phyloP scores from a whole-genome alignment of 2,329 filamentous ascomycete species.

The Fusarium floridanum region DNA sequence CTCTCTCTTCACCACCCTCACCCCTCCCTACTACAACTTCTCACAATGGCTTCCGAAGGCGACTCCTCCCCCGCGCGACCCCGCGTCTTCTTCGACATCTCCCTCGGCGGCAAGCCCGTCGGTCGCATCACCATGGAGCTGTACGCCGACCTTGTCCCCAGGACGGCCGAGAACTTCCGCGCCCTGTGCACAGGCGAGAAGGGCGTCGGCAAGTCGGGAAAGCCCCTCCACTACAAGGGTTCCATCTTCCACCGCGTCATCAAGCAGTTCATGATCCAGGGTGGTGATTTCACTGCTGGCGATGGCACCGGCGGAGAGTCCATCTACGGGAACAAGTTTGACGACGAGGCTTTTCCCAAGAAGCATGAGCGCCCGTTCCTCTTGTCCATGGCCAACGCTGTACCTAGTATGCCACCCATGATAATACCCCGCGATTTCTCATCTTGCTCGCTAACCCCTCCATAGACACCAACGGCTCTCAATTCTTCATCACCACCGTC shows the following conservation, averaged over 20 bases:
- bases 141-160: slow-evolving; percentile 82
- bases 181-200: slow-evolving; percentile 96
- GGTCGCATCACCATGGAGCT: slow-evolving; percentile 92
- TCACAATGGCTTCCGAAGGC: slow-evolving; percentile 58
- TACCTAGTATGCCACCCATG: slow-evolving; percentile 73
- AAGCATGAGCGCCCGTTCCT: slow-evolving; percentile 96
- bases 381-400: slow-evolving; percentile 97
- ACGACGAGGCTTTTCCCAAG: slow-evolving; percentile 93
- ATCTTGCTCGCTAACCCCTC: slow-evolving; percentile 5
- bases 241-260: slow-evolving; percentile 96
- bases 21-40: background rate
- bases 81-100: slow-evolving; percentile 94
- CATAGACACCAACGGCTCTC: slow-evolving; percentile 90
- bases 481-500: slow-evolving; percentile 98
- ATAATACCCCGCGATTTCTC: background rate
- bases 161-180: slow-evolving; percentile 97
- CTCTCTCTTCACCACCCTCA: background rate
- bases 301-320: slow-evolving; percentile 97
- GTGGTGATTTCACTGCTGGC: slow-evolving; percentile 94
- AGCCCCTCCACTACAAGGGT: slow-evolving; percentile 92
- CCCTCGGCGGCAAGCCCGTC: slow-evolving; percentile 78
- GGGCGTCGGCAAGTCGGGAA: slow-evolving; percentile 82
- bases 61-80: slow-evolving; percentile 68
- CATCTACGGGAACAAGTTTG: slow-evolving; percentile 97
- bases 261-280: slow-evolving; percentile 96